Percentiles rank a stretch among this genome's conserved stretches.
phyloP scores from a whole-genome alignment of 805 yeast genomes.

The Yamadazyma olivae region DNA sequence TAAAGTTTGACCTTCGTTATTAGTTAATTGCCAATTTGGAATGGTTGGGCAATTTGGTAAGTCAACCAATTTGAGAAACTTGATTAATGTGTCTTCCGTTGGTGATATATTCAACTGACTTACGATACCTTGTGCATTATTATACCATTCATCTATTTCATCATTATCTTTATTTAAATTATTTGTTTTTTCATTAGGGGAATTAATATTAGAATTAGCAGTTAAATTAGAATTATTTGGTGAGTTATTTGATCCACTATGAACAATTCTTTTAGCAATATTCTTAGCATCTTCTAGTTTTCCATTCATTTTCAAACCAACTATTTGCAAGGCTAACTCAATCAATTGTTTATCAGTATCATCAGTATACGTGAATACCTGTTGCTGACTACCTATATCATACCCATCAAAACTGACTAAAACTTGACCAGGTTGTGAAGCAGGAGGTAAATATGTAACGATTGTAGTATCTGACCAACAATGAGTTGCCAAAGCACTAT shows the following conservation, averaged over 20 bases:
- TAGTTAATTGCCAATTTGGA: conserved; percentile 81
- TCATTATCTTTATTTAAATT: neutral
- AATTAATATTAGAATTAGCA: conserved; percentile 5
- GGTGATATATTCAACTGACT: conserved; percentile 43
- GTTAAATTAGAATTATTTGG: conserved; percentile 18
- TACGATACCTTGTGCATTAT: conserved; percentile 50
- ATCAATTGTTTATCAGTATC: conserved; percentile 94
- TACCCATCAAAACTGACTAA: conserved; percentile 73
- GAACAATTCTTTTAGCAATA: conserved; percentile 88
- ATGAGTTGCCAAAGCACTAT: conserved; percentile 77
- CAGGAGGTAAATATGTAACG: conserved; percentile 92
- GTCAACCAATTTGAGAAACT: conserved; percentile 57
- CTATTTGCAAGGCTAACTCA: conserved; percentile 93
- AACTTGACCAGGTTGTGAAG: conserved; percentile 86
- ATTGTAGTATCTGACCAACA: conserved; percentile 96
- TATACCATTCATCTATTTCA: conserved; percentile 40
- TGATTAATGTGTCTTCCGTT: conserved; percentile 48
- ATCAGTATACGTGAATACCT: conserved; percentile 85
- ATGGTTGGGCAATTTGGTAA: conserved; percentile 60
- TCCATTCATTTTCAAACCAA: conserved; percentile 96
- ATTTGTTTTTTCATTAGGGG: conserved; percentile 6
- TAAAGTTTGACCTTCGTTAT: conserved; percentile 81
- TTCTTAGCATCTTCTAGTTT: conserved; percentile 91
- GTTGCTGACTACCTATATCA: conserved; percentile 38
- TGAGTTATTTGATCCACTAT: conserved; percentile 29